Base-by-base conservation (phyloP, 2,329 filamentous ascomycete genomes). In the Aspergillus sp. region DNA sequence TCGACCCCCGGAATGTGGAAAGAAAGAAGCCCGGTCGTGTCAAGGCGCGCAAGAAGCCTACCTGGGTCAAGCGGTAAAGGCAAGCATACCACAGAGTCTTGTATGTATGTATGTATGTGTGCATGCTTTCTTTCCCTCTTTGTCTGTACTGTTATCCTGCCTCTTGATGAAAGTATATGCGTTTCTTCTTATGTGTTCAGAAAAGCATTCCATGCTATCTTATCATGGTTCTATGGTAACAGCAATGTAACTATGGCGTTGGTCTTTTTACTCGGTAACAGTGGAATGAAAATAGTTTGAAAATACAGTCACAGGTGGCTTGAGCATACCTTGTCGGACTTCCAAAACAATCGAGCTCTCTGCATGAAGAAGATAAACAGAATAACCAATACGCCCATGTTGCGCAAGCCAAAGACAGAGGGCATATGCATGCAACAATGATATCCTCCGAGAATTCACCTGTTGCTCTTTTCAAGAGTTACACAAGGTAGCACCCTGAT, bases 31-130 rank as follows among this genome's bases (percentile, higher is more conserved):
- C 88, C 48, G 94, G 93, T 58, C 88, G 88, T 63, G 71, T 94
- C 73, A 98, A 98, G 79, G 91, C 93, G 48, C 86, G 93, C 72
- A 98, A 98, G 82, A 94, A 86, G 82, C 91, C 91, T 50, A 80
- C 93, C 60, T 98, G 94, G 93, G 90, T 97, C 78, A 97, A 96
- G 82, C 76, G 81, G 67, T 83, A 56, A 69, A 52, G 47, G 9
- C 47, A 45, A 32, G 8, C 30, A 5, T 32, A 19, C 19, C 2
- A 19, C 19, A 19, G 19, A 19, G 19, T 19, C 19, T 19, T 19
- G 19, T 5, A 29, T 10, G 28, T 5, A 29, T 30, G 32, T 19
- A 19, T 19, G 19, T 19, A 19, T 19, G 19, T 19, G 19, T 19
- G 19, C 19, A 26, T 44, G n/a, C 38, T 52, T 53, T 52, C 48